Evolutionary conservation across 2,329 filamentous ascomycete species (phyloP).

Genomic region (Ambrosiella cleistominuta): DNA sequence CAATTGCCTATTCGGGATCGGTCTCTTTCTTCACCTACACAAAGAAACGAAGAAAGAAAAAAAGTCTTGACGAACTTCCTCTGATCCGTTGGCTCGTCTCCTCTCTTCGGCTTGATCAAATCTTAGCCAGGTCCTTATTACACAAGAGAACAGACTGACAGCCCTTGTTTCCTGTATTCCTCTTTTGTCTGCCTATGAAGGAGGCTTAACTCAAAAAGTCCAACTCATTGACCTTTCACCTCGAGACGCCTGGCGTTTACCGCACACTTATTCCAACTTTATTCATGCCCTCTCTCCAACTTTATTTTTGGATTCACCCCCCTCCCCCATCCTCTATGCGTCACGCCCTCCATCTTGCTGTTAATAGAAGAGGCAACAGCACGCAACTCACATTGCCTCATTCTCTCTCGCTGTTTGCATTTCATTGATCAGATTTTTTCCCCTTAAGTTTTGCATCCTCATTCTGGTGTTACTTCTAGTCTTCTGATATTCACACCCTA

Average conservation of each 20-base stretch:
- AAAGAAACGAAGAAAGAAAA: background rate
- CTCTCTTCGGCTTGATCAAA: background rate
- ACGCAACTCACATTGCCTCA: conserved; percentile 1
- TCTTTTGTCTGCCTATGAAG: background rate
- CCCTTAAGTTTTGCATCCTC: background rate
- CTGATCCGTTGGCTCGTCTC: background rate
- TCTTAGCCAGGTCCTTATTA: background rate
- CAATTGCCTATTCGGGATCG: background rate
- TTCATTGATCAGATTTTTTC: background rate
- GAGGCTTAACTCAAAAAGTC: background rate
- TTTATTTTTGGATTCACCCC: background rate
- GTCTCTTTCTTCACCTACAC: background rate
- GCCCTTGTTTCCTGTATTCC: background rate
- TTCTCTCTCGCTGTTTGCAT: background rate
- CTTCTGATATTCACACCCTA: background rate
- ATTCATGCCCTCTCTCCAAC: background rate
- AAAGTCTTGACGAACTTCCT: background rate
- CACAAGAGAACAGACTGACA: background rate
- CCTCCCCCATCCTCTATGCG: background rate
- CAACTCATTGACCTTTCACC: background rate
- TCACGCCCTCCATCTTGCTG: background rate
- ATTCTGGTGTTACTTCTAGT: no score
- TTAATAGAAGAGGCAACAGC: background rate
- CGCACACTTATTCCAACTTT: background rate
- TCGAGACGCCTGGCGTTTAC: background rate